Base-by-base conservation (phyloP, 129 eudicot genomes). In the Kitagawia praeruptora region DNA sequence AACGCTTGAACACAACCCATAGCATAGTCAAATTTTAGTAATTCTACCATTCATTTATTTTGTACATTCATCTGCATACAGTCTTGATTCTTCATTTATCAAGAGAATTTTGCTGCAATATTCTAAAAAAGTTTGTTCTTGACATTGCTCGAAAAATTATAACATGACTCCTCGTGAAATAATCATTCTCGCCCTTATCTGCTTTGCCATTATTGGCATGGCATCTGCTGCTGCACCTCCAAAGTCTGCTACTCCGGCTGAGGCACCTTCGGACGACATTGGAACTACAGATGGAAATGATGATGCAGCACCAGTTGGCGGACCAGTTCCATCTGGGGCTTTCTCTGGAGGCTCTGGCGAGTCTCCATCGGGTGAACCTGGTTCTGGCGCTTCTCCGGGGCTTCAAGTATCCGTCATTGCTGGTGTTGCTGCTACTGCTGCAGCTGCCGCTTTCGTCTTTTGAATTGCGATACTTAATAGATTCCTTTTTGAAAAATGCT, bases 251-350 rank as follows among this genome's bases (percentile, higher is more conserved):
- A 8, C 11, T 7, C 46, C 23, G 7, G 25, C 41, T 34, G 71
- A 53, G 58, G 58, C 34, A 3, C 74, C 81, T 28, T 16, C 41
- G 0, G 41, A 58, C 16, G 66, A 51, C 7, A 66, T 81, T 42
- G 87, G 87, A 45, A 56, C 80, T 14, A 49, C 63, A n/a, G 70
- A 44, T 42, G 85, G 63, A 23, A 69, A 15, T 27, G 21, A 44
- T 11, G 77, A n/a, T 8, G 85, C 85, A 9, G 85, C 87, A 34
- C 87, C 87, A 14, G 82, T 78, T 53, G 88, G 88, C 2, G 83
- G 81, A 11, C 88, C 85, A 7, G 85, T 81, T 51, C 77, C 85
- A 5, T 75, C 16, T 4, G 67, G 75, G 6, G 75, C 58, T n/a
- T 85, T 78, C 70, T 64, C 85, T 16, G 15, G n/a, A 71, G 12